Percentiles rank a stretch among this genome's conserved stretches.
phyloP scores from a whole-genome alignment of 257 asterid species.

The Solanum pinnatisectum region DNA sequence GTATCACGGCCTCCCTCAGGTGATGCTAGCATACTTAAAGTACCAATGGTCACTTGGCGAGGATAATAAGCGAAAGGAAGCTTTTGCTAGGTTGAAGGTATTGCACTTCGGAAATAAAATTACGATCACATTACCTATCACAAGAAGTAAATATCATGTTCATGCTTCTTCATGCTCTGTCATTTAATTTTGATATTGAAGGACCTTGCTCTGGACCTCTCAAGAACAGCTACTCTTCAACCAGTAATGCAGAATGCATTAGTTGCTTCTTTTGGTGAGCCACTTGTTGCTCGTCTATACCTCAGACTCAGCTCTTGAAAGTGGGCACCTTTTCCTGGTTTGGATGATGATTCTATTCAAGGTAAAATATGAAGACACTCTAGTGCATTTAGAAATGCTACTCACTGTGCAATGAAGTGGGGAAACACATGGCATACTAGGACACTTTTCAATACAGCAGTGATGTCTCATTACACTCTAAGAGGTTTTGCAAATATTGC shows the following conservation, averaged over 20 bases:
- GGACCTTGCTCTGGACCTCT: constrained; percentile 87
- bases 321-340: constrained; percentile 81
- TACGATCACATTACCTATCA: not conserved
- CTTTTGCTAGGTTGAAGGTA: constrained; percentile 83
- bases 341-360: constrained; percentile 84
- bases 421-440: constrained; percentile 97
- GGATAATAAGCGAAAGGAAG: constrained; percentile 83
- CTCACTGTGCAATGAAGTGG: constrained; percentile 77
- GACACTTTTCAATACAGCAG: constrained; percentile 96
- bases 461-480: constrained; percentile 89
- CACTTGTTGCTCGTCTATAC: constrained; percentile 82
- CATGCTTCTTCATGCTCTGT: not conserved
- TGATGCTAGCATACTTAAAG: constrained; percentile 80
- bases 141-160: not conserved
- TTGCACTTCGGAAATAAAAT: constrained; percentile 1
- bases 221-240: constrained; percentile 54
- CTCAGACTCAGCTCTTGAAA: constrained; percentile 85
- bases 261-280: constrained; percentile 46
- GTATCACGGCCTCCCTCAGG: constrained; percentile 90
- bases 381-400: constrained; percentile 65
- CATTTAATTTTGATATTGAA: constrained; percentile 18
- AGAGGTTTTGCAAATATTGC: constrained; percentile 60
- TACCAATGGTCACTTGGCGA: constrained; percentile 99
- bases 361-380: constrained; percentile 29
- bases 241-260: constrained; percentile 49